Conservation (phyloP, 2,329 filamentous ascomycete genomes). For the Aspergillus vadensis region DNA sequence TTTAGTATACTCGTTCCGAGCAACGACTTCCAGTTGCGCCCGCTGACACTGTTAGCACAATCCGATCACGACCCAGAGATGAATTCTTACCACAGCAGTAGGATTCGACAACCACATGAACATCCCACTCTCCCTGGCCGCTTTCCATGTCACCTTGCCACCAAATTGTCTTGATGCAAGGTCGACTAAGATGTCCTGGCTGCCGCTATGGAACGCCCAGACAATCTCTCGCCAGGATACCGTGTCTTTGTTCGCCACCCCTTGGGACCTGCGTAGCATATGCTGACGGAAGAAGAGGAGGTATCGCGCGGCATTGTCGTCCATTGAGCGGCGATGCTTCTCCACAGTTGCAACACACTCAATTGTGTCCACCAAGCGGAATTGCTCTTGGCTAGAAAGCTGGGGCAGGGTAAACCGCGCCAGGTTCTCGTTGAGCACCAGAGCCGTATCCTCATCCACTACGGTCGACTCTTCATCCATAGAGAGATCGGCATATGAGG, state of each 20-base stretch:
- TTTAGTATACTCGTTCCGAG: conserved; percentile 89
- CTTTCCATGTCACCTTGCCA: conserved; percentile 77
- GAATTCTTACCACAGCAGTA: conserved; percentile 66
- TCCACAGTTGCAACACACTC: conserved; percentile 84
- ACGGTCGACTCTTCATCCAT: conserved; percentile 60
- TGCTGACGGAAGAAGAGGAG: conserved; percentile 86
- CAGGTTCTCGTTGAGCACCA: conserved; percentile 74
- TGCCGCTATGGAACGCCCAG: conserved; percentile 49
- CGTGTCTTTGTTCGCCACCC: conserved; percentile 62
- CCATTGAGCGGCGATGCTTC: conserved; percentile 82
- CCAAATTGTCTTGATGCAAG: conserved; percentile 80
- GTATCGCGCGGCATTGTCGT: conserved; percentile 85
- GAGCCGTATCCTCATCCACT: conserved; percentile 71
- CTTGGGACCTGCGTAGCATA: conserved; percentile 67
- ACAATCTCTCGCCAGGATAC: conserved; percentile 56
- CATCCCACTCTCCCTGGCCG: conserved; percentile 81
- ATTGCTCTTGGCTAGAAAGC: conserved; percentile 82
- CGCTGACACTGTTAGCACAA: conserved; percentile 50
- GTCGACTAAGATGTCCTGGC: conserved; percentile 87
- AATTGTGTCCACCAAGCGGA: conserved; percentile 78
- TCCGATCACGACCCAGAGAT: not conserved
- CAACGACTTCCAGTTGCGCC: conserved; percentile 83
- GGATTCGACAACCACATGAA: conserved; percentile 92
- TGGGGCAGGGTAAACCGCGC: conserved; percentile 73
- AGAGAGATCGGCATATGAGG: conserved; percentile 54